Conservation (phyloP, 2,329 filamentous ascomycete genomes). For the Sporothrix brasiliensis region DNA sequence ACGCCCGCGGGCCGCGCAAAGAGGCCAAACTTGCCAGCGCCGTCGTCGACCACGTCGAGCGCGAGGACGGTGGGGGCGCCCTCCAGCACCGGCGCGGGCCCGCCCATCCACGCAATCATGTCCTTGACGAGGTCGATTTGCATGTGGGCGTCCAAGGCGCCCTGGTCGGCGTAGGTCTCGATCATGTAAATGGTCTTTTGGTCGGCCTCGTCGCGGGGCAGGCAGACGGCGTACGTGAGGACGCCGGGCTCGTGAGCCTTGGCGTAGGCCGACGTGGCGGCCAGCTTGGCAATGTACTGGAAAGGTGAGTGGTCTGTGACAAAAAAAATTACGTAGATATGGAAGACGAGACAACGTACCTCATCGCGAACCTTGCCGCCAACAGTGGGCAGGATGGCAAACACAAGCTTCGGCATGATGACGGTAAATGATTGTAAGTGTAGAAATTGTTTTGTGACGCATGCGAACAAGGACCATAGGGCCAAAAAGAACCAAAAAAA, state of each 20-base stretch:
- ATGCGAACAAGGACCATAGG: not conserved
- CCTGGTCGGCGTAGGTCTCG: conserved; percentile 40
- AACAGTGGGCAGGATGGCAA: conserved; percentile 32
- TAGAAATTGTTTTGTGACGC: not conserved
- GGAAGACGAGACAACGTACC: not conserved
- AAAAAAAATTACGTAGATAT: no score
- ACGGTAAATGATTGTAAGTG: not conserved
- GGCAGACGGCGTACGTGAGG: conserved; percentile 38
- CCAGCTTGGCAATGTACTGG: conserved; percentile 35
- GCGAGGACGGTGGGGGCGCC: conserved; percentile 33
- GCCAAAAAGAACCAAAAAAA: not conserved
- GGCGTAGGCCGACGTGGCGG: conserved; percentile 31
- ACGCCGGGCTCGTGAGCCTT: conserved; percentile 36
- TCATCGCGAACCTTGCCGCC: conserved; percentile 30
- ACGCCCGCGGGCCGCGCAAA: conserved; percentile 35
- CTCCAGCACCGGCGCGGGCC: conserved; percentile 32
- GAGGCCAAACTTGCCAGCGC: conserved; percentile 28
- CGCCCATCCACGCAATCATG: conserved; percentile 38
- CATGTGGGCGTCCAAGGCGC: conserved; percentile 40
- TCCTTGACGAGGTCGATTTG: conserved; percentile 34
- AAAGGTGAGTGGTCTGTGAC: not conserved
- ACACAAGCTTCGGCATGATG: conserved; percentile 31
- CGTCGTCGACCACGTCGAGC: conserved; percentile 33
- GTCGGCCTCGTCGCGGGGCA: conserved; percentile 38
- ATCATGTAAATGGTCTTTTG: conserved; percentile 39